Percentiles rank a stretch among this genome's conserved stretches.
These are phyloP conservation scores for Ascochyta clinopodiicola DNA, from an alignment of 2,329 filamentous ascomycete species.

Conservation along the genomic window DNA sequence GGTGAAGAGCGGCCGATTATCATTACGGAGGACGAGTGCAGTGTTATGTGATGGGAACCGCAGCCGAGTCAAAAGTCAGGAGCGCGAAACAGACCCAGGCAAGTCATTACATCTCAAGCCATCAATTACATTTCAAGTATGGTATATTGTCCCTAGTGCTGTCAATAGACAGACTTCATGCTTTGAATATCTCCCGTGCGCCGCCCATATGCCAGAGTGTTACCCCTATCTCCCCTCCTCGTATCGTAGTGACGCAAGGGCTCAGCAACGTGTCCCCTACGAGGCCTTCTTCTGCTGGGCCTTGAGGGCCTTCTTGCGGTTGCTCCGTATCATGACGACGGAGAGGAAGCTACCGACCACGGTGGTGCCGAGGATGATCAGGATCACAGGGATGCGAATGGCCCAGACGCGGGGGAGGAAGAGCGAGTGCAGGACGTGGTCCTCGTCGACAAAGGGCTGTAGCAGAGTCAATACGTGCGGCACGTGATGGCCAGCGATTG, in stretches of 20 bases:
- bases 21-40: conserved; percentile 42
- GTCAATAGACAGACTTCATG: background rate
- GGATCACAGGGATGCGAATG: conserved; percentile 96
- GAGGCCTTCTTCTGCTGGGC: conserved; percentile 86
- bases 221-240: conserved; percentile 2
- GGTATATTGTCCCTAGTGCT: conserved; percentile 10
- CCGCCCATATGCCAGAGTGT: conserved; percentile 18
- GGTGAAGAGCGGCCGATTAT: conserved; percentile 34
- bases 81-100: too few species aligned
- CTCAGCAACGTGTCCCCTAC: conserved; percentile 24
- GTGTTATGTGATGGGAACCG: conserved; percentile 29
- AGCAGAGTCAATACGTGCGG: background rate
- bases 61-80: too few species aligned
- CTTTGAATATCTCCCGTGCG: conserved; percentile 1
- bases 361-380: conserved; percentile 87
- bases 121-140: conserved; percentile 8
- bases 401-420: conserved; percentile 99
- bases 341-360: conserved; percentile 96
- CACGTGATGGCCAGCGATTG: background rate
- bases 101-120: too few species aligned
- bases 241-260: background rate
- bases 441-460: conserved; percentile 95
- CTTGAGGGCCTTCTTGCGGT: conserved; percentile 96
- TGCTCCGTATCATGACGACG: conserved; percentile 98
- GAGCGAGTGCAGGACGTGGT: conserved; percentile 90